Evolutionary conservation across 192 early-diverging fungal genomes (phyloP).

Genomic region (Coemansia sp.): DNA sequence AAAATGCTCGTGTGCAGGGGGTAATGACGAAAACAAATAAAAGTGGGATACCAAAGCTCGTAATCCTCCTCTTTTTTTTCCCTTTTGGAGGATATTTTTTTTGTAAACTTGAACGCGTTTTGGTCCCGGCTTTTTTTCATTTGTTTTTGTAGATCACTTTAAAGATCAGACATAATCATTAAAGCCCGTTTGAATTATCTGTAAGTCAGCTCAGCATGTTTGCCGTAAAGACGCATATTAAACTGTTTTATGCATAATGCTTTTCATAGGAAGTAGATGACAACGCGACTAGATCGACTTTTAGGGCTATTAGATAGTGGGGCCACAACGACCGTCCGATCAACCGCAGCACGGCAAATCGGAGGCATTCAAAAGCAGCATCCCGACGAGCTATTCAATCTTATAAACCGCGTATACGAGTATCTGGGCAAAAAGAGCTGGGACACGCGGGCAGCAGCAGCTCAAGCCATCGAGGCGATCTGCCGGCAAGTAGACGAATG

Average conservation of each 20-base stretch:
- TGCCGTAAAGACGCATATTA: too few relatives aligned
- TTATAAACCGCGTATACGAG: conserved; percentile 61
- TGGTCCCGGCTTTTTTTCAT: too few relatives aligned
- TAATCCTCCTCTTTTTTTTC: too few relatives aligned
- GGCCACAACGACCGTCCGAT: conserved; percentile 79
- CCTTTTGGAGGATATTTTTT: too few relatives aligned
- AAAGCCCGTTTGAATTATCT: too few relatives aligned
- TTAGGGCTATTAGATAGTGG: conserved; percentile 93
- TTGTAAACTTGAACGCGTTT: too few relatives aligned
- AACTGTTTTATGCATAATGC: too few relatives aligned
- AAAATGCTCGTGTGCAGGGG: not conserved
- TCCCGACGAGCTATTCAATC: conserved; percentile 84
- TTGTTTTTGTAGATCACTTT: too few relatives aligned
- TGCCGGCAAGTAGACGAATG: conserved; percentile 85
- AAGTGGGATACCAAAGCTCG: not conserved
- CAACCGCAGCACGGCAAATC: conserved; percentile 91
- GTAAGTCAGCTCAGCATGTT: too few relatives aligned
- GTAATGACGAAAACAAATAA: conserved; percentile 6
- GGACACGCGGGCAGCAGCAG: conserved; percentile 95
- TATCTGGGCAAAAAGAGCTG: conserved; percentile 86
- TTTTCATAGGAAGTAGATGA: conserved; percentile 17
- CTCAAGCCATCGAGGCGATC: conserved; percentile 87
- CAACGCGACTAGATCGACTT: conserved; percentile 84
- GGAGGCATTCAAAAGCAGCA: conserved; percentile 94
- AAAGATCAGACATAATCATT: too few relatives aligned